Evolutionary conservation across 139 green algal genomes (phyloP).

Genomic region (Volvox reticuliferus): DNA sequence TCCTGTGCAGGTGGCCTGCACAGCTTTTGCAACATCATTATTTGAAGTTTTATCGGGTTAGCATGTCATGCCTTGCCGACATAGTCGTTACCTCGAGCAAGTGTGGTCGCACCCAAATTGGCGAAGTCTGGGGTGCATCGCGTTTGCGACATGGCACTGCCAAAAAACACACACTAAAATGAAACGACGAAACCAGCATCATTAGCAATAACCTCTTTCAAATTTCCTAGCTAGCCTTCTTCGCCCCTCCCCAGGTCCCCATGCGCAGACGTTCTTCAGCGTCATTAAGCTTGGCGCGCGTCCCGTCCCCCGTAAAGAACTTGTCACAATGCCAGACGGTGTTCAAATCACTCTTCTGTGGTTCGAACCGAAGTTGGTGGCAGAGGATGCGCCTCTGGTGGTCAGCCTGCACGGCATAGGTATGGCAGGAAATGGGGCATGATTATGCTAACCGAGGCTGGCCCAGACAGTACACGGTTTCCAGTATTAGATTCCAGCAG

Average conservation of each 20-base stretch:
- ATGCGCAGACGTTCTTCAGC: slow-evolving; percentile 21
- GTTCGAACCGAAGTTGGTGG: not conserved
- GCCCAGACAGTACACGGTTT: no score
- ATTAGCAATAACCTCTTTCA: not conserved
- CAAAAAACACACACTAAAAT: no score
- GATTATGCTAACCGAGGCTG: no score
- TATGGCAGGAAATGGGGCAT: not conserved
- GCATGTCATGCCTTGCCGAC: not conserved
- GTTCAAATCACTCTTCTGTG: slow-evolving; percentile 18
- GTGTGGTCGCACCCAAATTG: no score
- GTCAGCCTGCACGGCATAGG: slow-evolving; percentile 43
- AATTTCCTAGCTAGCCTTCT: not conserved
- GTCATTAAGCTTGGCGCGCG: not conserved
- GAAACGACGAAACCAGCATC: not conserved
- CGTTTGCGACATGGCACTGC: no score
- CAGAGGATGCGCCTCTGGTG: not conserved
- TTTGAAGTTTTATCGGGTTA: not conserved
- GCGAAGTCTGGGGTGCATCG: no score
- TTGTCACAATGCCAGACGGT: slow-evolving; percentile 12
- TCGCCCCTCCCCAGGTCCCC: not conserved
- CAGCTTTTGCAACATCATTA: no score
- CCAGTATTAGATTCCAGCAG: no score
- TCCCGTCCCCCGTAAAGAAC: not conserved
- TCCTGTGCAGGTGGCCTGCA: no score
- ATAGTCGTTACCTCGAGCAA: not conserved